Evolutionary conservation across 2,329 filamentous ascomycete genomes (phyloP).

Genomic region (Geosmithia morbida): DNA sequence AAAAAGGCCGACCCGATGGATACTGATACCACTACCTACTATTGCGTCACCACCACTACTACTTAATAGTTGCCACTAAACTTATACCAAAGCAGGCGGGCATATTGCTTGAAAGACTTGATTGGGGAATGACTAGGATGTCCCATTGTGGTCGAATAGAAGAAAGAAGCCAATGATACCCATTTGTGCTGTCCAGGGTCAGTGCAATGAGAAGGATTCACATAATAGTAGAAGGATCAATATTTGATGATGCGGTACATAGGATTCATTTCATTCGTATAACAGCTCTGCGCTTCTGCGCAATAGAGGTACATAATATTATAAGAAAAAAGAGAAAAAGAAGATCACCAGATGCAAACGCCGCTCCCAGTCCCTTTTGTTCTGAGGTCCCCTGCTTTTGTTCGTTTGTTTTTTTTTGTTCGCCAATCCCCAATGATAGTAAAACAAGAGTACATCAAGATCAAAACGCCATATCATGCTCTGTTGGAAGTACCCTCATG

Average conservation of each 20-base stretch:
- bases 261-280: neutral
- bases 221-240: too few relatives aligned
- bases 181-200: slow-evolving; percentile 10
- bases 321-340: neutral
- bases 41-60: neutral
- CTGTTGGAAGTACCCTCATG: neutral
- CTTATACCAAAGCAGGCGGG: slow-evolving; percentile 1
- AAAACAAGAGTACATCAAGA: slow-evolving; percentile 5
- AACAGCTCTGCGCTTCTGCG: neutral
- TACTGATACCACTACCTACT: neutral
- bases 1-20: neutral
- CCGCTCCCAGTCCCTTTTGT: slow-evolving; percentile 13
- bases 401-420: too few relatives aligned
- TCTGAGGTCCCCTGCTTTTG: slow-evolving; percentile 13
- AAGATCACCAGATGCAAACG: slow-evolving; percentile 30
- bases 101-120: neutral
- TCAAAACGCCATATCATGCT: slow-evolving; percentile 2
- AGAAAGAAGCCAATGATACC: slow-evolving; percentile 23
- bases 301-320: neutral
- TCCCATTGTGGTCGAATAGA: slow-evolving; percentile 1
- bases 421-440: neutral
- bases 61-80: neutral
- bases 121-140: neutral
- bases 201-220: too few relatives aligned
- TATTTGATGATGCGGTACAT: neutral